Evolutionary conservation across 2,329 filamentous ascomycete species (phyloP), one percentile per base, ranked within the genome.

Genomic region (Fonsecaea pedrosoi): DNA sequence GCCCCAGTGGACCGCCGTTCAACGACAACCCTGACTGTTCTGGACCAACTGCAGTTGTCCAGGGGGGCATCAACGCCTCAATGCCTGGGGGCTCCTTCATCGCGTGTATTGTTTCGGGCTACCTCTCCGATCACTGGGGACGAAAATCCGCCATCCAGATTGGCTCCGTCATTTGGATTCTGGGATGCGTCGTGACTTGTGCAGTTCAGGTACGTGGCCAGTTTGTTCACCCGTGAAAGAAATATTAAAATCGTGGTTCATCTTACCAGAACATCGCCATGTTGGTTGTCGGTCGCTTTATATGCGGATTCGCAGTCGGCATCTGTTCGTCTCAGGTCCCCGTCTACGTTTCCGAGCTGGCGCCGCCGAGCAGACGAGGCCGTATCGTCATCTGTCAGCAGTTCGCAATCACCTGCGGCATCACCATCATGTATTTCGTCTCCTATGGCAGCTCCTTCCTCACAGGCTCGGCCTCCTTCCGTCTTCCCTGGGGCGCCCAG

Each of bases 291-390:
- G 18, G 18, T 2, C 53, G 53, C n/a, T 30, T 55, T 25, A 55
- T 93, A 75, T 89, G 90, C 69, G 91, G 91, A 45, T 74, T 92
- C 70, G 88, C 87, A 63, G 89, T 93, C 64, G 91, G 91, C 68
- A 91, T 93, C 72, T 87, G 86, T 69, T 91, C 88, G 32, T 87
- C 89, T 4, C 82, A 91, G 71, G 89, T 92, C 1, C 89, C 89
- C 0, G 86, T 92, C 18, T 92, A 91, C 76, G 86, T 84, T 45
- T 82, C 81, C 1, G 84, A 85, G 67, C 84, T 84, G 59, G 78
- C 77, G 9, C 73, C 78, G n/a, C 74, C 77, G 2, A 71, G 77
- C 5, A 78, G 78, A 45, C 73, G 78, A 2, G 78, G 78, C 12
- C 74, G 76, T 1, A 72, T 79, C 1, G 75, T 79, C 1, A 77